phyloP scores from a whole-genome alignment of 495 filamentous ascomycete species.

The Hypoxylon subgilvum region DNA sequence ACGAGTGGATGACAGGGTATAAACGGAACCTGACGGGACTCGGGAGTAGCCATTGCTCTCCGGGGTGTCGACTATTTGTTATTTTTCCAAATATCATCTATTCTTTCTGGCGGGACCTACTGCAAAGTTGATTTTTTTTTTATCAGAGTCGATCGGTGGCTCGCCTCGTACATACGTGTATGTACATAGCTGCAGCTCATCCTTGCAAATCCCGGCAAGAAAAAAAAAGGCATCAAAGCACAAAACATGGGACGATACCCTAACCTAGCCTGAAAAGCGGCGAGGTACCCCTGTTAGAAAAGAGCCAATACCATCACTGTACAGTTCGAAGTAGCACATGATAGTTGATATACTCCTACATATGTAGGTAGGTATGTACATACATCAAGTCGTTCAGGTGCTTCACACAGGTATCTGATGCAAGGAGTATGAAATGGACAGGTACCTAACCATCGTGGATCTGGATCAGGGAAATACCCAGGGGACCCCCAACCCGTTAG shows the following conservation, averaged over 20 bases:
- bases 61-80: conserved; percentile 8
- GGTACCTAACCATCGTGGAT: conserved; percentile 23
- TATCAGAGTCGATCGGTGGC: conserved; percentile 26
- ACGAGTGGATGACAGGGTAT: conserved; percentile 26
- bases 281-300: conserved; percentile 24
- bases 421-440: conserved; percentile 5
- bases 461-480: conserved; percentile 9
- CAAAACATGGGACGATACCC: conserved; percentile 32
- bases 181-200: conserved; percentile 35
- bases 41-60: conserved; percentile 26
- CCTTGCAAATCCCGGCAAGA: conserved; percentile 39
- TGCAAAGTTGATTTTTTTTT: conserved; percentile 1
- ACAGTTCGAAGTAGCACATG: no score
- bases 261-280: conserved; percentile 33
- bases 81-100: conserved; percentile 35
- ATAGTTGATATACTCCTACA: no score
- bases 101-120: background rate
- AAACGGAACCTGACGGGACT: no score
- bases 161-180: conserved; percentile 16
- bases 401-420: no score
- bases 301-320: conserved; percentile 28
- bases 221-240: conserved; percentile 32
- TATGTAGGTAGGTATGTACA: no score
- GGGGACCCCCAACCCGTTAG: conserved; percentile 8
- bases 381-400: no score